These are phyloP conservation scores for Juglanconis sp. DNA, from an alignment of 2,329 filamentous ascomycete species.

Conservation along the genomic window DNA sequence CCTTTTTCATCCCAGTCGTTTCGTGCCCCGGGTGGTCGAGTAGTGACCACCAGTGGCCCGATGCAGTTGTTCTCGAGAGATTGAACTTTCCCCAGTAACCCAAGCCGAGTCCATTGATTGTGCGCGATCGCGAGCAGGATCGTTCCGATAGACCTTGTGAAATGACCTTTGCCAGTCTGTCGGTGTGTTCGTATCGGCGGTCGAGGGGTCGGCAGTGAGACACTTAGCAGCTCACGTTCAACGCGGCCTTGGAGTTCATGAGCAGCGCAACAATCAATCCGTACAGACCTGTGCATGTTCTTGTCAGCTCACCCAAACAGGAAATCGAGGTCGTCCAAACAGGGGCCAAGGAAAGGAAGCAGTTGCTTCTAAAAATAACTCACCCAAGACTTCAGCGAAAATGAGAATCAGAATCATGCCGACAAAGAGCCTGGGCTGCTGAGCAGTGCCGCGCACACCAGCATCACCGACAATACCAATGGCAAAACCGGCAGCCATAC, in stretches of 20 bases:
- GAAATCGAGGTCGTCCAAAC: background rate
- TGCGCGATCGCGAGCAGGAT: conserved; percentile 25
- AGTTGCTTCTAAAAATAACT: conserved; percentile 30
- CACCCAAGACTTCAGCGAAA: conserved; percentile 98
- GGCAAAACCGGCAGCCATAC: conserved; percentile 80
- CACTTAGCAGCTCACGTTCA: conserved; percentile 60
- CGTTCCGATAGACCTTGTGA: conserved; percentile 15
- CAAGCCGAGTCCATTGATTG: conserved; percentile 19
- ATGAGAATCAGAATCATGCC: conserved; percentile 99
- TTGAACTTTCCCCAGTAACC: background rate
- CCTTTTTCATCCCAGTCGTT: conserved; percentile 14
- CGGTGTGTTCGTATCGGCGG: conserved; percentile 14
- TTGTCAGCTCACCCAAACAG: background rate
- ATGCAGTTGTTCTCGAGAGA: conserved; percentile 6
- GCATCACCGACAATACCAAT: conserved; percentile 87
- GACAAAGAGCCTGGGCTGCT: conserved; percentile 84
- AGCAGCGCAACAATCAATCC: conserved; percentile 97
- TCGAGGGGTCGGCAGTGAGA: conserved; percentile 16
- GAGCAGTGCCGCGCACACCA: conserved; percentile 81
- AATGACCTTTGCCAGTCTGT: conserved; percentile 6
- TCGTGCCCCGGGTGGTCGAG: background rate
- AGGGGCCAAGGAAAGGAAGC: background rate
- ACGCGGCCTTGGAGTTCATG: conserved; percentile 92
- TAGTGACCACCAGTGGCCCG: conserved; percentile 5
- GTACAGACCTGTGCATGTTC: conserved; percentile 73